These are phyloP conservation scores for Tulasnella sp. DNA, from an alignment of 768 basidiomycete species.

Conservation along the genomic window DNA sequence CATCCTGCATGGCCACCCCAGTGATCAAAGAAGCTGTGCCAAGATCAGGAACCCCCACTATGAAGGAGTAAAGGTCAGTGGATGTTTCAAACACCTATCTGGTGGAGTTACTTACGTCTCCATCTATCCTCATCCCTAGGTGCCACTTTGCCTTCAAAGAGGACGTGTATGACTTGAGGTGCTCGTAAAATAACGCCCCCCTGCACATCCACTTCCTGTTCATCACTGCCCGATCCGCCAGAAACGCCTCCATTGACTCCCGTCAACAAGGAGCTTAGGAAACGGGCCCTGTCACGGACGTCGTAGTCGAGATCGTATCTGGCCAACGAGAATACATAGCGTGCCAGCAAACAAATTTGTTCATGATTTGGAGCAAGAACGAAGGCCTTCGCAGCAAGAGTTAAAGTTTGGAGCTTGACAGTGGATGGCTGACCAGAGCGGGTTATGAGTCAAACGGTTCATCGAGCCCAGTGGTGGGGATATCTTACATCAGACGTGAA, in stretches of 20 bases:
- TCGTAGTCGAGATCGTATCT: conserved; percentile 87
- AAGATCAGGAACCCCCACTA: conserved; percentile 41
- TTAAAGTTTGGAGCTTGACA: conserved; percentile 81
- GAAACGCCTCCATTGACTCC: conserved; percentile 43
- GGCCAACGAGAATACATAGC: conserved; percentile 77
- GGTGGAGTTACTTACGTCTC: conserved; percentile 38
- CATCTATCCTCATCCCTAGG: conserved; percentile 44
- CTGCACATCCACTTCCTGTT: conserved; percentile 46
- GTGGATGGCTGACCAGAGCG: conserved; percentile 46
- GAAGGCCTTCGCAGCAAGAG: conserved; percentile 80
- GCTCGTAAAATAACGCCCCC: conserved; percentile 73
- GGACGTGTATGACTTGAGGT: conserved; percentile 75
- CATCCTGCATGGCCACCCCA: conserved; percentile 51
- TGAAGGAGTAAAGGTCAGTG: conserved; percentile 17
- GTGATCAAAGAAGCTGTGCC: conserved; percentile 66
- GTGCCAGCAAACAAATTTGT: conserved; percentile 47
- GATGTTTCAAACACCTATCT: not conserved
- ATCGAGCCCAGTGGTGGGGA: not conserved
- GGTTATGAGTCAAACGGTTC: not conserved
- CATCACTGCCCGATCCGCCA: conserved; percentile 36
- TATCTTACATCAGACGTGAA: conserved; percentile 65
- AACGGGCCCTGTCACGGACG: conserved; percentile 83
- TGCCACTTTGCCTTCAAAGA: conserved; percentile 70
- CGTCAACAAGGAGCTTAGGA: conserved; percentile 65
- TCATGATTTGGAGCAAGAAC: conserved; percentile 55